Evolutionary conservation across 2,329 filamentous ascomycete species (phyloP).

Genomic region (Pezicula carpinea): DNA sequence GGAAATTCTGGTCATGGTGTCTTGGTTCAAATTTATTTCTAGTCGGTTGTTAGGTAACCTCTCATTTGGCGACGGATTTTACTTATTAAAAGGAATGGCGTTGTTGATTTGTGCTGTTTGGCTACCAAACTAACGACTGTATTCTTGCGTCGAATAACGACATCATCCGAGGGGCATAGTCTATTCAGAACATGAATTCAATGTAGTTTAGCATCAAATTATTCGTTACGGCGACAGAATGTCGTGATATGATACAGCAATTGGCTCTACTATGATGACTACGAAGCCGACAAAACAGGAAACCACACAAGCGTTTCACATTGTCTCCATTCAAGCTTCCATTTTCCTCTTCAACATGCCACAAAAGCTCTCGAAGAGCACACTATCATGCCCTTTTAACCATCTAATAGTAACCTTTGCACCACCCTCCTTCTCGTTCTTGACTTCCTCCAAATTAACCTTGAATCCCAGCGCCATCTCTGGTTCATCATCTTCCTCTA

Average conservation of each 20-base stretch:
- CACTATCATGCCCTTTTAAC: slow-evolving; percentile 69
- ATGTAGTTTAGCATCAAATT: too few relatives aligned
- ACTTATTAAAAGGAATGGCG: too few relatives aligned
- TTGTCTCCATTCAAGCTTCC: slow-evolving; percentile 3
- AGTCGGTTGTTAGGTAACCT: too few relatives aligned
- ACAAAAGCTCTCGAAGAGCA: slow-evolving; percentile 82
- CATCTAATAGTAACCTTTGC: slow-evolving; percentile 57
- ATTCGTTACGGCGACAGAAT: too few relatives aligned
- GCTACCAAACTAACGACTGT: too few relatives aligned
- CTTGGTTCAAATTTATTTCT: background rate
- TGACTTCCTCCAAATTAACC: slow-evolving; percentile 39
- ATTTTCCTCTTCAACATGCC: slow-evolving; percentile 66
- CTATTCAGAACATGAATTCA: too few relatives aligned
- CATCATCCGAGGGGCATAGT: background rate
- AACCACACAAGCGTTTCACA: too few relatives aligned
- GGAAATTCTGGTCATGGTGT: background rate
- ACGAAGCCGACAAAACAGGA: too few relatives aligned
- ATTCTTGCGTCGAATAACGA: background rate
- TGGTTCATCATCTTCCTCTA: slow-evolving; percentile 29
- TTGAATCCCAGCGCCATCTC: slow-evolving; percentile 53
- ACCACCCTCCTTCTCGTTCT: slow-evolving; percentile 33
- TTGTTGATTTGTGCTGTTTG: too few relatives aligned
- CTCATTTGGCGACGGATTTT: too few relatives aligned
- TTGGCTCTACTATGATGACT: too few relatives aligned
- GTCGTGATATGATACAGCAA: too few relatives aligned